Evolutionary conservation across 345 rosid genomes (phyloP), one percentile per base, ranked within the genome.

Genomic region (Murraya paniculata): DNA sequence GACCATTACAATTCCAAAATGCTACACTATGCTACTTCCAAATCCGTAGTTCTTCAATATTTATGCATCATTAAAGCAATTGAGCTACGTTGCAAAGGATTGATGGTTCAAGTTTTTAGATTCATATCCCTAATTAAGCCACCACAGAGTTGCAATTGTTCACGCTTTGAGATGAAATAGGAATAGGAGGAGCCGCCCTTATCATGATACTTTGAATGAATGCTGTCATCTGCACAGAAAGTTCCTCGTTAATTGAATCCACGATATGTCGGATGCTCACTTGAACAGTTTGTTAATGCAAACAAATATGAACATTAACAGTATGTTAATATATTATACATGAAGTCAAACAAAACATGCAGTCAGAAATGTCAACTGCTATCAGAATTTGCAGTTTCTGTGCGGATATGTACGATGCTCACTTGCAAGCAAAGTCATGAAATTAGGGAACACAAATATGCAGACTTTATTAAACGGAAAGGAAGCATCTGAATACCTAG

Each of bases 131-230:
- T 74, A 0, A 57, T 65, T 79, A 80, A 74, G 84, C 82, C 65
- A 74, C 88, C 30, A 58, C 81, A 5, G 71, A 28, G 79, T 69
- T 75, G 80, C 81, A 5, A 48, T 69, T 75, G 68, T 69, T 38
- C 57, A 27, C 77, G 55, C 80, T 77, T 30, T 71, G 77, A 22
- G 72, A 79, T 65, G 93, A 71, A 73, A 83, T 75, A 31, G 92
- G 94, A 74, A 83, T 77, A 36, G 92, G 94, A 74, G 88, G 88
- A 77, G 88, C 81, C 62, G 79, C 81, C 84, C 91, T 87, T 75
- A 93, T 95, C 95, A 91, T 85, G 39, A 91, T 71, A 74, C 98
- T 95, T 83, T 91, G 97, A 64, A 87, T 65, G 71, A 95, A 91
- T 36, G 95, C 97, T 78, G 89, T 76, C 86, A 86, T 83, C 98